Evolutionary conservation across 179 eudicot species (phyloP).

Genomic region (Beta lomatogona): DNA sequence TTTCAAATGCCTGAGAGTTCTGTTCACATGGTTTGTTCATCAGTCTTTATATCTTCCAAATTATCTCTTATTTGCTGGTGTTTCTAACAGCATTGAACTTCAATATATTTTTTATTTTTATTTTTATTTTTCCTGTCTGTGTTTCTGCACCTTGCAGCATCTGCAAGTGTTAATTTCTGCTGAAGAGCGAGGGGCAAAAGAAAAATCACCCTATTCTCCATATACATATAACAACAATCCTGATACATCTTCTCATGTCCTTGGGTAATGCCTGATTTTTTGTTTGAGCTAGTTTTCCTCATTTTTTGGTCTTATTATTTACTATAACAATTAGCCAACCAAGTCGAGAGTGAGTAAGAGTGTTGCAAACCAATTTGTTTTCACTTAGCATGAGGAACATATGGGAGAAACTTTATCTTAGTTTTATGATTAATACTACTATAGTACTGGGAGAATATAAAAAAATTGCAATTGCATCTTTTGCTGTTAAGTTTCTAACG

Average conservation of each 20-base stretch:
- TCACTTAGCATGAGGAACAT: background rate
- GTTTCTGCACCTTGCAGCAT: conserved; percentile 44
- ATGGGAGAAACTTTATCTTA: background rate
- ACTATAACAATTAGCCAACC: background rate
- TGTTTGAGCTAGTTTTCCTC: conserved; percentile 12
- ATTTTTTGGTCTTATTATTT: background rate
- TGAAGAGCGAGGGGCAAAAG: conserved; percentile 73
- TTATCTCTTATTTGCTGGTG: background rate
- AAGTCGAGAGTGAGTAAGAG: background rate
- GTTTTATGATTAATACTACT: background rate
- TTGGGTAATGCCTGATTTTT: conserved; percentile 43
- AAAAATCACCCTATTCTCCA: conserved; percentile 66
- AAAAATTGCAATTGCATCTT: background rate
- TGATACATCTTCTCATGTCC: conserved; percentile 53
- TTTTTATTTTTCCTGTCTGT: conserved; percentile 3
- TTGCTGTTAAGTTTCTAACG: background rate
- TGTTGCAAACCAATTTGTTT: background rate
- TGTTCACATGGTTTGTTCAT: conserved; percentile 55
- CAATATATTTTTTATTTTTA: background rate
- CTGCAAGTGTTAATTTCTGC: conserved; percentile 72
- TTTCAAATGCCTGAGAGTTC: conserved; percentile 51
- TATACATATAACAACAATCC: conserved; percentile 57
- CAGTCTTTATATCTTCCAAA: conserved; percentile 18
- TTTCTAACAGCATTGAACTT: background rate
- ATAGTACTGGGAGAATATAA: background rate